A percentile compares a stretch with the other conserved stretches of the same genome.
These are phyloP conservation scores for Penicillium sp. DNA, from an alignment of 2,329 filamentous ascomycete species.

Conservation along the genomic window DNA sequence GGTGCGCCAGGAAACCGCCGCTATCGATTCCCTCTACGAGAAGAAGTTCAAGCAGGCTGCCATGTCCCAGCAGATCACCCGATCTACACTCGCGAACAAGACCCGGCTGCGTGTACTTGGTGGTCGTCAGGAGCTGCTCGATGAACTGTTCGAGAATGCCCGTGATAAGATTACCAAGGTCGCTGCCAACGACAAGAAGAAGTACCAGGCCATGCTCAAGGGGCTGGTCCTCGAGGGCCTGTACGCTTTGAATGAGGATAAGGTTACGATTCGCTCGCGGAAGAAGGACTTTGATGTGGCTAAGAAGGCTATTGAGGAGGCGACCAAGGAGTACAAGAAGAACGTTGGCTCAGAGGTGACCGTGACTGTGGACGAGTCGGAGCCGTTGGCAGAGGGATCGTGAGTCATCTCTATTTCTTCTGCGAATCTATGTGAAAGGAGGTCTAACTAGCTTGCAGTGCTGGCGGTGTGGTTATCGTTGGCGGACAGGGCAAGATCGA, in stretches of 20 bases:
- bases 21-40: constrained; percentile 90
- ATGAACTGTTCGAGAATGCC: constrained; percentile 80
- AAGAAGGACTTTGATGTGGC: constrained; percentile 73
- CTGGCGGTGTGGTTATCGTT: constrained; percentile 76
- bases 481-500: constrained; percentile 90
- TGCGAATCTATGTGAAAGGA: background rate
- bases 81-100: constrained; percentile 94
- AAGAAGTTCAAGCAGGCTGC: constrained; percentile 99
- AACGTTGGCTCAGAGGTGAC: constrained; percentile 65
- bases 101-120: constrained; percentile 83
- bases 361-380: constrained; percentile 71
- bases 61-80: constrained; percentile 98
- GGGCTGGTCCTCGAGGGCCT: constrained; percentile 82
- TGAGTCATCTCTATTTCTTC: constrained; percentile 51
- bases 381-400: constrained; percentile 76
- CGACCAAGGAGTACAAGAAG: constrained; percentile 78
- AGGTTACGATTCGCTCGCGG: constrained; percentile 69
- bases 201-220: constrained; percentile 74
- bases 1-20: constrained; percentile 86
- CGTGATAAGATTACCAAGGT: constrained; percentile 65
- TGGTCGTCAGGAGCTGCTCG: constrained; percentile 84
- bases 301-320: constrained; percentile 73
- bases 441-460: constrained; percentile 49
- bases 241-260: constrained; percentile 79
- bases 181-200: constrained; percentile 51